A percentile compares a stretch with the other conserved stretches of the same genome.
These are phyloP conservation scores for Phialophora macrospora DNA, from an alignment of 2,329 filamentous ascomycete species.

Conservation along the genomic window DNA sequence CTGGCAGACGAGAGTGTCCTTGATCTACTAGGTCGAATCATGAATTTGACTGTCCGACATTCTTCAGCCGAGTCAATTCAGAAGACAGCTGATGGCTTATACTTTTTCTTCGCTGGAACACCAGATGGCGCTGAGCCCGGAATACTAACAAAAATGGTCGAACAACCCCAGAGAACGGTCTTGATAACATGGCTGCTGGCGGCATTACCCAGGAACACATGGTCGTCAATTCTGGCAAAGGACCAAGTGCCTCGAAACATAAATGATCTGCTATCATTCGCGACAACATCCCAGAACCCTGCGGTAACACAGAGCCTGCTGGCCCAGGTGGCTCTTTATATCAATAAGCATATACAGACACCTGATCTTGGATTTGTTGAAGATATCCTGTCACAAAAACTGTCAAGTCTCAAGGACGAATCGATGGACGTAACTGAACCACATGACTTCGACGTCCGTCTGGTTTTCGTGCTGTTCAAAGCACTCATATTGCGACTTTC, in stretches of 20 bases:
- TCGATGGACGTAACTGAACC: slow-evolving; percentile 38
- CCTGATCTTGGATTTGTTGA: slow-evolving; percentile 41
- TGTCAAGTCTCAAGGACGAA: slow-evolving; percentile 26
- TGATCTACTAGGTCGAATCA: slow-evolving; percentile 65
- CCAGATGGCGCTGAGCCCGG: not conserved
- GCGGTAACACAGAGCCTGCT: slow-evolving; percentile 34
- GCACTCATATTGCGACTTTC: slow-evolving; percentile 61
- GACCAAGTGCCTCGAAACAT: slow-evolving; percentile 34
- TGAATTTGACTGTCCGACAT: slow-evolving; percentile 63
- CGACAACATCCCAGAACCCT: slow-evolving; percentile 24
- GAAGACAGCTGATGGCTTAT: slow-evolving; percentile 59
- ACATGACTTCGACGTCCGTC: slow-evolving; percentile 53
- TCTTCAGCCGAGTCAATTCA: slow-evolving; percentile 59
- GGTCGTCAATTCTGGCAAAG: slow-evolving; percentile 27
- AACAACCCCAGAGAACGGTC: slow-evolving; percentile 50
- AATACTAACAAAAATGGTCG: slow-evolving; percentile 9
- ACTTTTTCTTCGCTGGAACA: slow-evolving; percentile 56
- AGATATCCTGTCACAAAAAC: slow-evolving; percentile 42
- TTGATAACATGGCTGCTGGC: slow-evolving; percentile 47
- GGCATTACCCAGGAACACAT: slow-evolving; percentile 35
- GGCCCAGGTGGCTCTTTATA: slow-evolving; percentile 44
- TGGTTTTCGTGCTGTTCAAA: slow-evolving; percentile 66
- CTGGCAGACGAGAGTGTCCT: slow-evolving; percentile 59
- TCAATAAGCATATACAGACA: slow-evolving; percentile 47
- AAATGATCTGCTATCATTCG: slow-evolving; percentile 39